A percentile compares a stretch with the other conserved stretches of the same genome.
Conservation (phyloP, 805 yeast genomes). For the Priceomyces haplophilus region DNA sequence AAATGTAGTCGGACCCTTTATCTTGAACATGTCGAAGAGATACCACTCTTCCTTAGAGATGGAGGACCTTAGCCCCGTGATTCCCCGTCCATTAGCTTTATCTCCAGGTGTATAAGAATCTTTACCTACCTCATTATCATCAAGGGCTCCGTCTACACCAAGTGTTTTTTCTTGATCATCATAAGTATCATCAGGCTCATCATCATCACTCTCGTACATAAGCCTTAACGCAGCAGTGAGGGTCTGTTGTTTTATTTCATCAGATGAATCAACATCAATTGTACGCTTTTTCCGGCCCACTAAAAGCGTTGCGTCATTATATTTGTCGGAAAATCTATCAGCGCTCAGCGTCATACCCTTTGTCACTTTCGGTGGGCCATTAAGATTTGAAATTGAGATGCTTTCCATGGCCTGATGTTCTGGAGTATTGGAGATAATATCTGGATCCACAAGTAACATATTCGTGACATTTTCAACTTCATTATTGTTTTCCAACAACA, state of each 20-base stretch:
- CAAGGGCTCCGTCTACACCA: slow-evolving; percentile 17
- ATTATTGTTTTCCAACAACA: slow-evolving; percentile 47
- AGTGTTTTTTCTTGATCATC: slow-evolving; percentile 51
- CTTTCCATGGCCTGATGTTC: slow-evolving; percentile 9
- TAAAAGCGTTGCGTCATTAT: slow-evolving; percentile 20
- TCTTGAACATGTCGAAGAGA: slow-evolving; percentile 55
- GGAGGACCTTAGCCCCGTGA: slow-evolving; percentile 8
- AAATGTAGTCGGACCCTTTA: slow-evolving; percentile 39
- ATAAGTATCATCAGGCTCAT: slow-evolving; percentile 76
- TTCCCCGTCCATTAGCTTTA: not conserved
- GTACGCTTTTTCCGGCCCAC: slow-evolving; percentile 32
- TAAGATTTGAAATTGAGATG: slow-evolving; percentile 1
- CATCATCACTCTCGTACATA: slow-evolving; percentile 74
- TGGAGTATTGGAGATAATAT: slow-evolving; percentile 28
- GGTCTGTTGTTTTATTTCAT: slow-evolving; percentile 54
- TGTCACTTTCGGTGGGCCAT: slow-evolving; percentile 1
- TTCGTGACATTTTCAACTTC: slow-evolving; percentile 59
- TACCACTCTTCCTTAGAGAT: slow-evolving; percentile 50
- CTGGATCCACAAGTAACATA: slow-evolving; percentile 61
- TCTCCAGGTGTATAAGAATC: not conserved
- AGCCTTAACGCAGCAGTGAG: slow-evolving; percentile 58
- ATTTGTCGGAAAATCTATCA: slow-evolving; percentile 27
- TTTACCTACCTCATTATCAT: slow-evolving; percentile 6
- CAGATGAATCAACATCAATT: slow-evolving; percentile 15
- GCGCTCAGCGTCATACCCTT: slow-evolving; percentile 25